These are phyloP conservation scores for Penicillium salamii DNA, from an alignment of 495 filamentous ascomycete species.

Conservation along the genomic window DNA sequence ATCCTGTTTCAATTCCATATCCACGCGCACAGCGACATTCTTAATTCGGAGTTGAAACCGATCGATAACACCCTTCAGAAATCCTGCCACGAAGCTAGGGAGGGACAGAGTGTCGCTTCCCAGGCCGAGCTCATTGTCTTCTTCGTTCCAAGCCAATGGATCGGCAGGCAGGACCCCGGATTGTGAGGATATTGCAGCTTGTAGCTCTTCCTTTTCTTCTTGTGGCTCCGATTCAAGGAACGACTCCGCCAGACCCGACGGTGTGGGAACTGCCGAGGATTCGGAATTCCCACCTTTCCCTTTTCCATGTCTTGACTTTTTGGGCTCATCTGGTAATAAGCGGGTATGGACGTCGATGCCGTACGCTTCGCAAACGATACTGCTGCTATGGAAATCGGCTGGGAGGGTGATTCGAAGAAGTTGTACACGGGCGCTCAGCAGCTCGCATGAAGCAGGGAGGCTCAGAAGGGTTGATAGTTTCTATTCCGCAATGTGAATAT, in stretches of 20 bases:
- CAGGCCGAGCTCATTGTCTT: conserved; percentile 60
- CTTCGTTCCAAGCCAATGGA: conserved; percentile 51
- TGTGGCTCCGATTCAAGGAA: conserved; percentile 79
- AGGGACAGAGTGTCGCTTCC: conserved; percentile 74
- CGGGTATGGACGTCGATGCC: conserved; percentile 68
- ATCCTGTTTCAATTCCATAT: conserved; percentile 52
- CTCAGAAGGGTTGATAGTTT: conserved; percentile 71
- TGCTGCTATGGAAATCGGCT: conserved; percentile 74
- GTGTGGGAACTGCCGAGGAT: conserved; percentile 54
- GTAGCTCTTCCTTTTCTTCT: conserved; percentile 70
- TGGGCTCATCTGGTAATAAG: conserved; percentile 33
- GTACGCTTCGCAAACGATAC: conserved; percentile 72
- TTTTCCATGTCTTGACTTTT: conserved; percentile 8
- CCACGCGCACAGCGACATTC: conserved; percentile 63
- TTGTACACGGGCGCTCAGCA: conserved; percentile 66
- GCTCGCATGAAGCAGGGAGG: conserved; percentile 64
- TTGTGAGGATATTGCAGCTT: conserved; percentile 70
- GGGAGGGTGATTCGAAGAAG: conserved; percentile 74
- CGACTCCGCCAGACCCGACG: conserved; percentile 80
- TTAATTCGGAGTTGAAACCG: conserved; percentile 69
- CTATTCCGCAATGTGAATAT: conserved; percentile 35
- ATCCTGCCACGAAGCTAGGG: conserved; percentile 77
- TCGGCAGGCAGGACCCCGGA: conserved; percentile 42
- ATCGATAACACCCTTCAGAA: conserved; percentile 79
- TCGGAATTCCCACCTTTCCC: background rate